Evolutionary conservation across 2,329 filamentous ascomycete species (phyloP).

Genomic region (Acephala macrosclerotiorum): DNA sequence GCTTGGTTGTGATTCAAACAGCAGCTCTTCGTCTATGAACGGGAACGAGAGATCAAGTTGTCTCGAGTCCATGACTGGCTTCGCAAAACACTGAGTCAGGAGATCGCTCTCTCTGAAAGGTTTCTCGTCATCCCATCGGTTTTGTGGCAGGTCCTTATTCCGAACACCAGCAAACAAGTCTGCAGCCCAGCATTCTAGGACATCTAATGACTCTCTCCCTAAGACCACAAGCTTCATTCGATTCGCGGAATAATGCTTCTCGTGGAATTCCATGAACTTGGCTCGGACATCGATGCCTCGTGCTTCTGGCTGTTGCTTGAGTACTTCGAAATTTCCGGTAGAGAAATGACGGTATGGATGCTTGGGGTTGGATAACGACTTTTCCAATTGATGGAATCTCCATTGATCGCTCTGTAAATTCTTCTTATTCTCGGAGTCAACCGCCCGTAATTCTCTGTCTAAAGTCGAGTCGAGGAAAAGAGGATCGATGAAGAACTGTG

Average conservation of each 20-base stretch:
- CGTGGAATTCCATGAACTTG: constrained; percentile 77
- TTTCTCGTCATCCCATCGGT: constrained; percentile 70
- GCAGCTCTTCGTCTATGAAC: constrained; percentile 72
- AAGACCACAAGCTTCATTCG: constrained; percentile 77
- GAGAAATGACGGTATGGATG: constrained; percentile 79
- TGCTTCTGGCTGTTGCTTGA: constrained; percentile 72
- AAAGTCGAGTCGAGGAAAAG: constrained; percentile 75
- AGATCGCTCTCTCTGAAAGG: constrained; percentile 67
- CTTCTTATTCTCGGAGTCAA: constrained; percentile 84
- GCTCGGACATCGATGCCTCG: constrained; percentile 73
- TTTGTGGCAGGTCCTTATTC: constrained; percentile 70
- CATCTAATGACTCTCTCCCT: constrained; percentile 71
- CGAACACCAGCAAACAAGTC: constrained; percentile 72
- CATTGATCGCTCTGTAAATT: constrained; percentile 78
- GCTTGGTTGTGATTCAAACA: constrained; percentile 72
- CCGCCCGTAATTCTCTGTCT: constrained; percentile 74
- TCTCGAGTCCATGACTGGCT: constrained; percentile 75
- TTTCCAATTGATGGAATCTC: constrained; percentile 75
- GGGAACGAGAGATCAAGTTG: constrained; percentile 72
- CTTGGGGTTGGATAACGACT: constrained; percentile 71
- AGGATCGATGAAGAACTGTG: constrained; percentile 77
- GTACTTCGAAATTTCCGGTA: constrained; percentile 73
- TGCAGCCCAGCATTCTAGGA: constrained; percentile 71
- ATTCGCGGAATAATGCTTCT: constrained; percentile 77
- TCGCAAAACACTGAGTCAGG: constrained; percentile 71